phyloP scores from a whole-genome alignment of 78 protist species.

The Planoprotostelium fungivorum region DNA sequence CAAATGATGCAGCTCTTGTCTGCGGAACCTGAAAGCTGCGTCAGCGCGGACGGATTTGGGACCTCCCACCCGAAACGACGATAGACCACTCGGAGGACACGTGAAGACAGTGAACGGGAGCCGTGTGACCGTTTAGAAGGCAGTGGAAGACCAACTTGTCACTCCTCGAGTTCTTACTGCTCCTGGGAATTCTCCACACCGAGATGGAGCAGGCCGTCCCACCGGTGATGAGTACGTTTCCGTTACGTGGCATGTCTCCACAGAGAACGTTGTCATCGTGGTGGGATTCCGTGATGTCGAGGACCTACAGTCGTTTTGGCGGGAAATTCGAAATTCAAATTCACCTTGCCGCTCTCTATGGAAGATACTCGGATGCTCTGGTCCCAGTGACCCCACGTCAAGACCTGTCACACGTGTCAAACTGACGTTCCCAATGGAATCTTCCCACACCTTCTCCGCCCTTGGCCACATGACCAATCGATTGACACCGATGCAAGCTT shows the following conservation, averaged over 20 bases:
- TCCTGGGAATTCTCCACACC: constrained; percentile 40
- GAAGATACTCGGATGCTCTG: constrained; percentile 39
- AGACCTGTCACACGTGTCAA: constrained; percentile 16
- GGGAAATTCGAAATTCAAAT: constrained; percentile 15
- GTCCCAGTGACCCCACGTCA: constrained; percentile 75
- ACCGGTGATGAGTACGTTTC: constrained; percentile 45
- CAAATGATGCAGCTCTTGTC: constrained; percentile 60
- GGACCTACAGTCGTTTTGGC: neutral
- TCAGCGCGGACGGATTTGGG: too few relatives aligned
- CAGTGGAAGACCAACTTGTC: constrained; percentile 20
- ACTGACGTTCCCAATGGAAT: neutral
- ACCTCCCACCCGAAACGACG: constrained; percentile 7
- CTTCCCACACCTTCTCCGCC: constrained; percentile 12
- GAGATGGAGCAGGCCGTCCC: constrained; percentile 34
- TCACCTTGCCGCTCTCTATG: constrained; percentile 34
- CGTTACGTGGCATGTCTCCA: constrained; percentile 43
- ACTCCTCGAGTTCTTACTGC: constrained; percentile 25
- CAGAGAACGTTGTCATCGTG: constrained; percentile 48
- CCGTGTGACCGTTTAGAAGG: constrained; percentile 51
- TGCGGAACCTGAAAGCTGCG: constrained; percentile 49
- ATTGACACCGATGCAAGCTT: constrained; percentile 8
- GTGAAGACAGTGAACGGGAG: constrained; percentile 47
- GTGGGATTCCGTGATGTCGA: neutral
- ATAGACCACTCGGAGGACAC: constrained; percentile 29
- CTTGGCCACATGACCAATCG: constrained; percentile 29